A percentile compares a stretch with the other conserved stretches of the same genome.
phyloP scores from a whole-genome alignment of 257 asterid species.

The Capsicum baccatum region DNA sequence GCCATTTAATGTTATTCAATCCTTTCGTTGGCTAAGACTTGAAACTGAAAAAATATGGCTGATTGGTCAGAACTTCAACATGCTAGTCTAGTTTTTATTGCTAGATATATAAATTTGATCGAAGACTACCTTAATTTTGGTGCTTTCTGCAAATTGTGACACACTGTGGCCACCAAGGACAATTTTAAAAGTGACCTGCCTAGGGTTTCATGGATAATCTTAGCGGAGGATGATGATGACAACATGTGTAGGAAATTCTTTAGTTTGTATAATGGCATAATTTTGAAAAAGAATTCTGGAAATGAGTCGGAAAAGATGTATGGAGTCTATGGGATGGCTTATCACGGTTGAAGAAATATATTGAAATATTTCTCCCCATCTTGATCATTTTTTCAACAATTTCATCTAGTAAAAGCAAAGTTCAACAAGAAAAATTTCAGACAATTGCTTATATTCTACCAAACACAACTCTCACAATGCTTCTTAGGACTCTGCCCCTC shows the following conservation, averaged over 20 bases:
- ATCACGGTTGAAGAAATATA: no score
- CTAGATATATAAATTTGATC: background rate
- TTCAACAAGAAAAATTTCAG: no score
- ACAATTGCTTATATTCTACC: no score
- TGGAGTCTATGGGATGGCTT: background rate
- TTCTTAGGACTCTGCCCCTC: no score
- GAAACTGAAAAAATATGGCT: background rate
- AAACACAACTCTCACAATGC: no score
- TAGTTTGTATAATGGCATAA: background rate
- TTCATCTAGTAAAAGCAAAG: no score
- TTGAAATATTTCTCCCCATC: no score
- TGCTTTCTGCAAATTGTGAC: background rate
- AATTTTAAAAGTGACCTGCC: background rate
- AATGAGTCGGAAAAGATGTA: background rate
- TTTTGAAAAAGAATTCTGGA: background rate
- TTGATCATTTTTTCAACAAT: no score
- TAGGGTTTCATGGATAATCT: background rate
- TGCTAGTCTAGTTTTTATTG: background rate
- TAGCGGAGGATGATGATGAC: background rate
- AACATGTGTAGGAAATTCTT: background rate
- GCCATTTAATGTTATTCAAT: no score
- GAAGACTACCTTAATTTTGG: background rate
- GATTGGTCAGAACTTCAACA: constrained; percentile 1
- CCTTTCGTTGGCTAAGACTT: no score
- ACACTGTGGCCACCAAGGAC: background rate